Conservation (phyloP, 2,329 filamentous ascomycete species). For the Lasiodiplodia gonubiensis region DNA sequence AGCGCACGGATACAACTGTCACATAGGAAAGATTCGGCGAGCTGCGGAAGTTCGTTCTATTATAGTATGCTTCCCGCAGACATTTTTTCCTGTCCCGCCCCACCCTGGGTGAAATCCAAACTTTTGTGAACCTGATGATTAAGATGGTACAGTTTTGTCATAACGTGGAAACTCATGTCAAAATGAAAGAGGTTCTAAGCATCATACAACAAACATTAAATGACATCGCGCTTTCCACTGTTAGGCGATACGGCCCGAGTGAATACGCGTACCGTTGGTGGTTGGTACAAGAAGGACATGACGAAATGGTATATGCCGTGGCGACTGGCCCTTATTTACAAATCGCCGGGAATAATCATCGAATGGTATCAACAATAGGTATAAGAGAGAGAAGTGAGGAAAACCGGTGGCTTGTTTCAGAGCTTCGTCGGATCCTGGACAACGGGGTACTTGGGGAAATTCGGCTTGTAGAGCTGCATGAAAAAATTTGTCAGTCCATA, state of each 20-base stretch:
- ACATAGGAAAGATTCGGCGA: background rate
- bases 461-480: constrained; percentile 34
- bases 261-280: background rate
- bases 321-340: background rate
- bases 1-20: background rate
- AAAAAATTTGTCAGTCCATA: background rate
- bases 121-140: background rate
- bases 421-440: constrained; percentile 30
- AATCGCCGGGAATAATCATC: background rate
- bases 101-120: background rate
- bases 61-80: background rate
- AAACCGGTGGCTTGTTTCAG: background rate
- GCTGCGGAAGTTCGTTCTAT: background rate
- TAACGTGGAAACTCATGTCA: background rate
- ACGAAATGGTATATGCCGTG: background rate
- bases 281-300: constrained; percentile 7
- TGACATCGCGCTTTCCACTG: background rate
- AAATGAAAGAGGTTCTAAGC: background rate
- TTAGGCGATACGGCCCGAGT: background rate
- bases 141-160: background rate
- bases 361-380: background rate
- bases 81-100: background rate
- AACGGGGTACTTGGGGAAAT: constrained; percentile 36
- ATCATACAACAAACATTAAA: constrained; percentile 15
- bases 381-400: background rate